Percentiles rank a stretch among this genome's conserved stretches.
Evolutionary conservation across 192 early-diverging fungal species (phyloP).

Genomic region (Jimgerdemannia flammicorona): DNA sequence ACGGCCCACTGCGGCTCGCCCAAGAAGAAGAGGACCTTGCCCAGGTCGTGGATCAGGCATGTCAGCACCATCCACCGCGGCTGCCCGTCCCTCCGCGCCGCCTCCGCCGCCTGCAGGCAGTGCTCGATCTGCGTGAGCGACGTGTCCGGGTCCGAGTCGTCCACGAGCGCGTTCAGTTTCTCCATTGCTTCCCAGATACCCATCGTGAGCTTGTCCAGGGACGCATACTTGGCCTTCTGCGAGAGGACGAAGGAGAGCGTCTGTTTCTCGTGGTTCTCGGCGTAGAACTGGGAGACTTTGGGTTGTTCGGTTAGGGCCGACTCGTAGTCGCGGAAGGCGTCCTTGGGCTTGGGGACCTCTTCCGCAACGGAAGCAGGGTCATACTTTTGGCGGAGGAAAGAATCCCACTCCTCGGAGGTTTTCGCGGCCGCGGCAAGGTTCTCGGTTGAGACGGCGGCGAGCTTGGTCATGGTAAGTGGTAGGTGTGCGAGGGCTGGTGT

Average conservation of each 20-base stretch:
- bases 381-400: slow-evolving; percentile 20
- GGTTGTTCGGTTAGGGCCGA: slow-evolving; percentile 11
- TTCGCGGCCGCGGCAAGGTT: slow-evolving; percentile 17
- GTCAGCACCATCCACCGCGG: slow-evolving; percentile 47
- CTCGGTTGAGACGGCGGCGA: not conserved
- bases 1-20: slow-evolving; percentile 49
- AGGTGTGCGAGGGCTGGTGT: too few species aligned
- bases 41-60: slow-evolving; percentile 49
- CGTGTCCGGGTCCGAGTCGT: slow-evolving; percentile 54
- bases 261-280: slow-evolving; percentile 38
- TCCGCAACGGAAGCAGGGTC: not conserved
- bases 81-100: slow-evolving; percentile 34
- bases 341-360: slow-evolving; percentile 7
- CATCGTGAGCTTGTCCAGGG: slow-evolving; percentile 19
- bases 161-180: slow-evolving; percentile 34
- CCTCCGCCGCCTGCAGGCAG: slow-evolving; percentile 47
- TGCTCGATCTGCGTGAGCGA: slow-evolving; percentile 44
- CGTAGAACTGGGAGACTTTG: slow-evolving; percentile 23
- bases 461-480: not conserved
- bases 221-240: slow-evolving; percentile 16
- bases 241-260: slow-evolving; percentile 25
- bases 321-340: slow-evolving; percentile 17
- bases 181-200: slow-evolving; percentile 48
- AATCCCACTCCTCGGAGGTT: slow-evolving; percentile 25
- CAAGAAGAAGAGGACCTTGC: slow-evolving; percentile 39